Evolutionary conservation across 352 stramenopile genomes (phyloP).

Genomic region (Pythium plurisporium): DNA sequence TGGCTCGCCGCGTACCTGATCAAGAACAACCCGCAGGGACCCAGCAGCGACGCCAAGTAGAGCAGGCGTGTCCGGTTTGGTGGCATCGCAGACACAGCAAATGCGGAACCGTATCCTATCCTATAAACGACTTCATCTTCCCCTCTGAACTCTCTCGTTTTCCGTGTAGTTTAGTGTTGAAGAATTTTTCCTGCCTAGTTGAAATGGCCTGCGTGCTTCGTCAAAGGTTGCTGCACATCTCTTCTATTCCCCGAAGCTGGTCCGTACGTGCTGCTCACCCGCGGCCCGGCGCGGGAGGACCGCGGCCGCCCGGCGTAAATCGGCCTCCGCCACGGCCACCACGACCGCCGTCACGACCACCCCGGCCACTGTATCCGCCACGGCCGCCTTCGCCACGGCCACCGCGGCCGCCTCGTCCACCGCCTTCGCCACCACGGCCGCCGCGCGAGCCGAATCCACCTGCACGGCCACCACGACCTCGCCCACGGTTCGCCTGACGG

Average conservation of each 20-base stretch:
- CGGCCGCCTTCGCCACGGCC: conserved; percentile 31
- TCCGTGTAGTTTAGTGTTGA: no score
- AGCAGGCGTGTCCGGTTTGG: background rate
- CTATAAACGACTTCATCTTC: conserved; percentile 8
- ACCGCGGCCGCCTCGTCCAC: conserved; percentile 36
- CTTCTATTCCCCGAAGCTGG: background rate
- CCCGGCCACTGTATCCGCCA: conserved; percentile 35
- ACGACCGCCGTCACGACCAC: conserved; percentile 30
- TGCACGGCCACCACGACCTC: conserved; percentile 59
- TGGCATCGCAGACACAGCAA: background rate
- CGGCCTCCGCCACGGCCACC: conserved; percentile 36
- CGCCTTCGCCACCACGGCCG: conserved; percentile 31
- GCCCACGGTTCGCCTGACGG: conserved; percentile 63
- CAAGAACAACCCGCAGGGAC: conserved; percentile 94
- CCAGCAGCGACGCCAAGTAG: conserved; percentile 55
- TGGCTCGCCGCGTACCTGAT: conserved; percentile 96
- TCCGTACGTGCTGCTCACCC: background rate
- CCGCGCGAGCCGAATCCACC: conserved; percentile 37
- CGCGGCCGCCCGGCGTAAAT: conserved; percentile 27
- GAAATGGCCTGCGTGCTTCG: no score
- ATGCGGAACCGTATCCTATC: conserved; percentile 3
- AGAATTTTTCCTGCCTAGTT: conserved; percentile 18
- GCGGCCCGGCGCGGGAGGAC: conserved; percentile 13
- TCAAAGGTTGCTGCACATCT: background rate
- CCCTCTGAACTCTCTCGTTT: background rate